A percentile compares a stretch with the other conserved stretches of the same genome.
phyloP scores from a whole-genome alignment of 176 grass and related monocot genomes.

The Calamus simplicifolius region DNA sequence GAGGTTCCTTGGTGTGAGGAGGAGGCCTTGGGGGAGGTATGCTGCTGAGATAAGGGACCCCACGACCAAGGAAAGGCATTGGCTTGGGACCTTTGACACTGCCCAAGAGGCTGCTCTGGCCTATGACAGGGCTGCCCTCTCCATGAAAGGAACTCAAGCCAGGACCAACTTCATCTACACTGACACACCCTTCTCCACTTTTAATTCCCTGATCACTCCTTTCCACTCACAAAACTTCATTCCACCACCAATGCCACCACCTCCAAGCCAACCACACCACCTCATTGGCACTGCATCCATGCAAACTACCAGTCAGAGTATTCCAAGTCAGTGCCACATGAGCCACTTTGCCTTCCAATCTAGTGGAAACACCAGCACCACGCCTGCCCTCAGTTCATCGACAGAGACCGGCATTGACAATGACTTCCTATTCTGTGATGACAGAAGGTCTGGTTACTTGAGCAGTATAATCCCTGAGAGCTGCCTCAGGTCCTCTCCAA shows the following conservation, averaged over 20 bases:
- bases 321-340: background rate
- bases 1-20: slow-evolving; percentile 83
- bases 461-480: slow-evolving; percentile 95
- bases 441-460: slow-evolving; percentile 83
- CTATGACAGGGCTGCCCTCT: slow-evolving; percentile 89
- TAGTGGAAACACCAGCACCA: slow-evolving; percentile 4
- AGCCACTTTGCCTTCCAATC: slow-evolving; percentile 6
- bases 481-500: slow-evolving; percentile 48
- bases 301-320: background rate
- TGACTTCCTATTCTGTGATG: slow-evolving; percentile 39
- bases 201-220: slow-evolving; percentile 59
- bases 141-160: slow-evolving; percentile 97
- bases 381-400: slow-evolving; percentile 11
- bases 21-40: slow-evolving; percentile 87
- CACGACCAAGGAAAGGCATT: slow-evolving; percentile 92
- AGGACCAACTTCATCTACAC: slow-evolving; percentile 94
- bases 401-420: slow-evolving; percentile 14
- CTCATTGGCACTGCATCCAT: slow-evolving; percentile 8
- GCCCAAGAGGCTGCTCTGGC: slow-evolving; percentile 96
- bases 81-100: slow-evolving; percentile 97
- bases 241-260: slow-evolving; percentile 16
- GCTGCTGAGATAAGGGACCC: slow-evolving; percentile 97
- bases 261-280: slow-evolving; percentile 23
- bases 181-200: slow-evolving; percentile 49
- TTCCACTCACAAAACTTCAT: slow-evolving; percentile 43